Conservation (phyloP, 495 filamentous ascomycete genomes). For the Sabuloglossum arenarium region DNA sequence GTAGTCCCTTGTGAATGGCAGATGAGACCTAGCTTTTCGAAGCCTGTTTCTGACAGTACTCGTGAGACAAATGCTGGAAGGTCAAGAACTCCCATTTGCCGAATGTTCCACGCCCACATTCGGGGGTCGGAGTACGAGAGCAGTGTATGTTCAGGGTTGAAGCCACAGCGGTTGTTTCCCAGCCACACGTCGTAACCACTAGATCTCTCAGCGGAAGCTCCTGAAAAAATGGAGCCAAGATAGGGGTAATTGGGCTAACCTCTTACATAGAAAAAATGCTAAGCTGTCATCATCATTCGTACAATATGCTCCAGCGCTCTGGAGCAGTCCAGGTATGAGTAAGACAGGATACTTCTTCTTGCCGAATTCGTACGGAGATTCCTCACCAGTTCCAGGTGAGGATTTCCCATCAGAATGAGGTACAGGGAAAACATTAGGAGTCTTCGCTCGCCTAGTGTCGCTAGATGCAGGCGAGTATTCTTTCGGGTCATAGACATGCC, state of each 20-base stretch:
- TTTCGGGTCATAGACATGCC: constrained; percentile 75
- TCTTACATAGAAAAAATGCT: constrained; percentile 82
- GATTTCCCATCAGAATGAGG: neutral
- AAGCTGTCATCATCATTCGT: constrained; percentile 76
- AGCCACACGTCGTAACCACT: constrained; percentile 91
- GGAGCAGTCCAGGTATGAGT: constrained; percentile 72
- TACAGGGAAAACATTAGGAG: constrained; percentile 20
- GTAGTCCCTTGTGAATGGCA: constrained; percentile 88
- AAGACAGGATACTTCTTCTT: constrained; percentile 65
- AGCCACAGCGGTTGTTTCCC: constrained; percentile 85
- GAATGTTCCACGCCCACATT: constrained; percentile 97
- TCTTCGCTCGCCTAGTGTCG: constrained; percentile 19
- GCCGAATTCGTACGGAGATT: constrained; percentile 16
- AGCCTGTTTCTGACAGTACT: constrained; percentile 64
- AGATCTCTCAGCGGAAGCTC: neutral
- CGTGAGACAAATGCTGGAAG: constrained; percentile 73
- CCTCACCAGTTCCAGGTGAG: constrained; percentile 7
- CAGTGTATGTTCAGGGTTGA: constrained; percentile 50
- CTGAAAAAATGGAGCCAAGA: neutral
- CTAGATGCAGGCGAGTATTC: constrained; percentile 32
- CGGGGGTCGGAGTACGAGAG: constrained; percentile 57
- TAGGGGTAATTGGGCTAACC: constrained; percentile 10
- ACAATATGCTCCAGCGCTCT: constrained; percentile 76
- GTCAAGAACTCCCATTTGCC: constrained; percentile 82
- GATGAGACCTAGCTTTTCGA: constrained; percentile 63